Conservation (phyloP, 805 yeast species). For the Cyberlindnera mycetangii region DNA sequence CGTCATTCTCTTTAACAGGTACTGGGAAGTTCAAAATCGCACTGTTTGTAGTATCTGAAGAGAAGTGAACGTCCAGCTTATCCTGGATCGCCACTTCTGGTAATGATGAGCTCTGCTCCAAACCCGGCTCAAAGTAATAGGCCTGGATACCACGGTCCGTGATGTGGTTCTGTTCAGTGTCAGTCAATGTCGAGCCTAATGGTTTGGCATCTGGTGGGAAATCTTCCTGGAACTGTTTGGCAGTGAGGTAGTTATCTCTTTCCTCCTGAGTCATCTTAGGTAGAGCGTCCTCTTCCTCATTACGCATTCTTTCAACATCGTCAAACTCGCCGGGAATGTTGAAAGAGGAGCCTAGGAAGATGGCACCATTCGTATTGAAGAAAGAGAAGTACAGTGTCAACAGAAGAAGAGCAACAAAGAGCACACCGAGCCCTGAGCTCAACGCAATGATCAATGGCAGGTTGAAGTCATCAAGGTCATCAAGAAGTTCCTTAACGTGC, state of each 20-base stretch:
- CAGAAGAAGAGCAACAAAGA: conserved; percentile 31
- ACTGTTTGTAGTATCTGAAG: conserved; percentile 16
- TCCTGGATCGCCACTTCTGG: conserved; percentile 58
- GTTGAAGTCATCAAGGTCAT: conserved; percentile 26
- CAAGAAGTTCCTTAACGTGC: conserved; percentile 7
- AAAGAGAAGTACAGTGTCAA: conserved; percentile 31
- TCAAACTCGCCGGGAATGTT: conserved; percentile 58
- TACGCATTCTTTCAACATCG: conserved; percentile 63
- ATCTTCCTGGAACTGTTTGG: conserved; percentile 33
- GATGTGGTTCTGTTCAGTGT: conserved; percentile 73
- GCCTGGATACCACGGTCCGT: conserved; percentile 83
- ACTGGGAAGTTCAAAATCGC: conserved; percentile 40
- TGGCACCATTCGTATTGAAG: conserved; percentile 29
- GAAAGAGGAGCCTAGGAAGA: conserved; percentile 28
- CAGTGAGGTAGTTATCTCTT: conserved; percentile 38
- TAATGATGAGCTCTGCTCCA: conserved; percentile 37
- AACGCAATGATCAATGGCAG: conserved; percentile 37
- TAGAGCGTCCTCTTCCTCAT: conserved; percentile 48
- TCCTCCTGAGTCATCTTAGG: conserved; percentile 42
- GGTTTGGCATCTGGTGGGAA: conserved; percentile 44
- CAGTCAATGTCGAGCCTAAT: conserved; percentile 47
- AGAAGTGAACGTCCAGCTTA: conserved; percentile 49
- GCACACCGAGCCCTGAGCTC: conserved; percentile 35
- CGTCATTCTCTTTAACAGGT: conserved; percentile 36
- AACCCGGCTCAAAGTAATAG: conserved; percentile 31